These are phyloP conservation scores for Fonsecaea erecta DNA, from an alignment of 2,329 filamentous ascomycete genomes.

Conservation along the genomic window DNA sequence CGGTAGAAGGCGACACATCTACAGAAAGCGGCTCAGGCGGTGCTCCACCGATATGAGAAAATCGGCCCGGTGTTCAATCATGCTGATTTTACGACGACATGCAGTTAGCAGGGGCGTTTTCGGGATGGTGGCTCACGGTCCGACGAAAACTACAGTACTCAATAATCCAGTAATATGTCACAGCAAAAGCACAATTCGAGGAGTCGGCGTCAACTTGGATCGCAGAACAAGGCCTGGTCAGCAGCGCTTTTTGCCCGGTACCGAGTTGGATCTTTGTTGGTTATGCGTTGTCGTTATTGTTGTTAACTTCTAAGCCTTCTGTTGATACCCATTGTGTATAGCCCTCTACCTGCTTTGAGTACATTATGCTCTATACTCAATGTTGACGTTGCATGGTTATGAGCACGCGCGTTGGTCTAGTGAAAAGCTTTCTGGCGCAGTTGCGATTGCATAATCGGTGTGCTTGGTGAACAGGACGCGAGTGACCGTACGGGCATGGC, in stretches of 20 bases:
- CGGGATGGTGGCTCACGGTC: slow-evolving; percentile 23
- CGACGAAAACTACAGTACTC: slow-evolving; percentile 26
- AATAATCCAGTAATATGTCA: slow-evolving; percentile 36
- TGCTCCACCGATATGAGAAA: slow-evolving; percentile 30
- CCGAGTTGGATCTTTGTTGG: slow-evolving; percentile 13
- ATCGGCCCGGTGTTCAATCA: slow-evolving; percentile 11
- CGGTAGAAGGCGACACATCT: slow-evolving; percentile 84
- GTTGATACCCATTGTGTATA: slow-evolving; percentile 33
- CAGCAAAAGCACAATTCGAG: slow-evolving; percentile 17
- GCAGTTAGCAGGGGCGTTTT: slow-evolving; percentile 33
- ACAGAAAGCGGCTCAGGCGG: slow-evolving; percentile 63
- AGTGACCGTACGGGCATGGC: neutral
- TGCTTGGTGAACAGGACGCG: neutral
- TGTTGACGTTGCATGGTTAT: neutral
- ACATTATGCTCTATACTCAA: slow-evolving; percentile 1
- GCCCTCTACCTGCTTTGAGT: neutral
- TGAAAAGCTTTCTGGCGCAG: neutral
- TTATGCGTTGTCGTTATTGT: slow-evolving; percentile 15
- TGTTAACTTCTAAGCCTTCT: slow-evolving; percentile 22
- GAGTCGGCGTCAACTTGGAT: slow-evolving; percentile 11
- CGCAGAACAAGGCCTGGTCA: slow-evolving; percentile 10
- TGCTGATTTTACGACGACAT: slow-evolving; percentile 34
- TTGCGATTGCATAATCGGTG: neutral
- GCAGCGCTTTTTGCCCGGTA: slow-evolving; percentile 12
- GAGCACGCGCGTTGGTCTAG: slow-evolving; percentile 1